Evolutionary conservation across 768 basidiomycete genomes (phyloP), one percentile per base, ranked within the genome.

Genomic region (Ramaria sp.): DNA sequence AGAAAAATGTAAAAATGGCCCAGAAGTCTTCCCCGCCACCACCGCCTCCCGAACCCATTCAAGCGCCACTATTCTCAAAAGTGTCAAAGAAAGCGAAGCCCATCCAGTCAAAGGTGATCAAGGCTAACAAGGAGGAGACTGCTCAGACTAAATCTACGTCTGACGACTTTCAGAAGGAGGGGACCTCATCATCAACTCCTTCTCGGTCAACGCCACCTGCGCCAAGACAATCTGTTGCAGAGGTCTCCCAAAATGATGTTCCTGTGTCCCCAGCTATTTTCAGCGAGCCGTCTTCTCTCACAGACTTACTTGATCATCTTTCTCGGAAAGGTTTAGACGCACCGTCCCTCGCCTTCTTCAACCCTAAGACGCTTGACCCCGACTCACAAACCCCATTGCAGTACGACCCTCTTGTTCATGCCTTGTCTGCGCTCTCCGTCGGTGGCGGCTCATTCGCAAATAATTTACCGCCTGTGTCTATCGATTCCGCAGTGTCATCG

Each of bases 401-500:
- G 62, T 92, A 92, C 62, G 87, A 84, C 1, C 88, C 90, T 33
- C 72, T 92, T 48, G 89, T 91, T 1, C 88, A 91, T 64, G 90
- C 91, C 0, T 70, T 92, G 27, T 91, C 91, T 7, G 88, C 90
- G 12, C 73, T 92, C 37, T 91, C 91, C 1, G 86, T 89, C 13
- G 88, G 88, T 2, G 86, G 89, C 10, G 86, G 87, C 9, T 88
- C 87, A 7, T 91, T 91, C 63, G 83, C 88, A 38, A 84, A 82
- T 61, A 87, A 82, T 62, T 83, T 90, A 73, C 88, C 90, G 15
- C 83, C 87, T 6, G 86, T 87, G 11, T 88, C 88, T n/a, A 90
- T 91, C 65, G 90, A 92, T 67, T 88, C 89, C 33, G 89, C 90
- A 1, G 88, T 92, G 30, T 86, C 88, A 3, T 90, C 89, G 13